Percentiles rank a stretch among this genome's conserved stretches.
These are phyloP conservation scores for Leptographium wingfieldii DNA, from an alignment of 2,329 filamentous ascomycete species.

Conservation along the genomic window DNA sequence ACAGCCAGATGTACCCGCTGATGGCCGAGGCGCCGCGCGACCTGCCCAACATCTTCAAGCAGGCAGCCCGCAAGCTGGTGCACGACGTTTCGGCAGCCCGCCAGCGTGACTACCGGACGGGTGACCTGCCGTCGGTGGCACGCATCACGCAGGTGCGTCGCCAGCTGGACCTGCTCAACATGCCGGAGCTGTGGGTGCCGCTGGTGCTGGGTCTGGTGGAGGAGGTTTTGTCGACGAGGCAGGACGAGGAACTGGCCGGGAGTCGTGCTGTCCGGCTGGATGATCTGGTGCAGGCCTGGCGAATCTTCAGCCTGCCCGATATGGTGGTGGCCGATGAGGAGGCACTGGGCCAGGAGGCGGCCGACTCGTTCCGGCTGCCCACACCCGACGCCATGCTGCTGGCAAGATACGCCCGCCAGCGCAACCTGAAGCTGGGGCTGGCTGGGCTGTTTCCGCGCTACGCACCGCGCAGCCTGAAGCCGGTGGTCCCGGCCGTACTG, in stretches of 20 bases:
- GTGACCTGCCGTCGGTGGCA: conserved; percentile 23
- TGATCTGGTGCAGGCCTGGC: conserved; percentile 30
- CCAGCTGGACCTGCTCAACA: conserved; percentile 21
- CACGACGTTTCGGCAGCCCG: conserved; percentile 21
- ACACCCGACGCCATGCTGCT: conserved; percentile 3
- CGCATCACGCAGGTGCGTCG: conserved; percentile 24
- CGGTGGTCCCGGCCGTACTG: conserved; percentile 22
- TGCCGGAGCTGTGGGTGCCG: conserved; percentile 20
- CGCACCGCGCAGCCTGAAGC: conserved; percentile 12
- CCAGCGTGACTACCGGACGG: conserved; percentile 17
- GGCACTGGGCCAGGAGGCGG: not conserved
- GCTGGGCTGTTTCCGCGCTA: conserved; percentile 23
- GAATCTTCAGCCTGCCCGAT: conserved; percentile 23
- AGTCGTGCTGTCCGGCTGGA: conserved; percentile 18
- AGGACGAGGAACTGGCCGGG: not conserved
- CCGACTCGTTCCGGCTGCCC: conserved; percentile 9
- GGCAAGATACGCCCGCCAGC: conserved; percentile 5
- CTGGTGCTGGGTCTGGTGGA: conserved; percentile 22
- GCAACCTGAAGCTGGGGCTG: conserved; percentile 19
- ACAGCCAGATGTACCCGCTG: conserved; percentile 18
- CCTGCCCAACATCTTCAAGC: conserved; percentile 20
- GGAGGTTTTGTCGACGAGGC: conserved; percentile 2
- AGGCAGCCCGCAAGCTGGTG: conserved; percentile 18
- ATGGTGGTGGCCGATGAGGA: conserved; percentile 7
- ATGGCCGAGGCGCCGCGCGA: conserved; percentile 13